Evolutionary conservation across 2,329 filamentous ascomycete genomes (phyloP), one percentile per base, ranked within the genome.

Genomic region (Hypocrella siamensis): DNA sequence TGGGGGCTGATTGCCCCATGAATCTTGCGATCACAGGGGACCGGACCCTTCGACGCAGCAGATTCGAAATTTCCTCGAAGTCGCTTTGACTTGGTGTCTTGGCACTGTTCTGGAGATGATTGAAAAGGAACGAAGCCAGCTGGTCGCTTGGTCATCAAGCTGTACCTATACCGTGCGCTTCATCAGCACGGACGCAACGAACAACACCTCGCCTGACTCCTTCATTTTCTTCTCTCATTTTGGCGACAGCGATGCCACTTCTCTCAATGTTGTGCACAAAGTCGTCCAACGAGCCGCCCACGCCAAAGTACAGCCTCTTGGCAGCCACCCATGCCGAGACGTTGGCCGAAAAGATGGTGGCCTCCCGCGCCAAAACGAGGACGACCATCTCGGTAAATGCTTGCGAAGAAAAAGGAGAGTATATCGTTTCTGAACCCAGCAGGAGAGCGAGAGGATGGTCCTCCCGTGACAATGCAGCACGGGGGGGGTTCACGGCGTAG

Each of bases 241-340:
- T 57, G 26, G 59, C 51, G 22, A 77, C 63, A 3, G 42, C 39
- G 9, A 56, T 61, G 3, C 70, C 71, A 24, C 59, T 59, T 1
- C 48, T 54, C 33, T 56, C 56, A 26, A 71, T 65, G 39, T 56
- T 60, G 31, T 61, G 53, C 30, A 75, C 57, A 42, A 90, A 83
- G 40, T 81, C 80, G 48, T 84, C 78, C 16, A 90, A 65, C 15
- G 80, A 85, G 0, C 82, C 82, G 0, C 82, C 82, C 5, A 90
- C 82, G 3, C 82, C 82, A 53, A 90, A 90, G 53, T 90, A 90
- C 9, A 86, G 64, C 40, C 72, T 70, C 58, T 90, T 90, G 1
- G 82, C 82, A 3, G 70, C 81, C 5, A 88, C 66, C 15, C 84
- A 58, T 2, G 77, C 74, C 30, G 67, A 67, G 0, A 73, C 70